Base-by-base conservation (phyloP, 768 basidiomycete species). In the Trametes coccinea region DNA sequence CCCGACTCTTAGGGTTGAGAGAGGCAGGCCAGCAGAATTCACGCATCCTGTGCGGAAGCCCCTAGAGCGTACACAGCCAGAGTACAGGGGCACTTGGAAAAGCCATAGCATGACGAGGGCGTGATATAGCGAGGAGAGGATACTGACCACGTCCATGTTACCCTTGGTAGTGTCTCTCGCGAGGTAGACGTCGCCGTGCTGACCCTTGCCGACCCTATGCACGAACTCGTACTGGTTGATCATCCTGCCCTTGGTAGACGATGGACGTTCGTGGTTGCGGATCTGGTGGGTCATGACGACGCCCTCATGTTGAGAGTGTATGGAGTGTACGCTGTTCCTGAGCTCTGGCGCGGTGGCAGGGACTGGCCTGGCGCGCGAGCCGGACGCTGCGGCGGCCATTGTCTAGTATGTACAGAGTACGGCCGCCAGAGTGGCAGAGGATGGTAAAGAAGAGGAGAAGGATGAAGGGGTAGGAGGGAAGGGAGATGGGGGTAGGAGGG, bases 161-260 rank as follows among this genome's bases (percentile, higher is more conserved):
- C 68, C 71, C 66, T 66, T 67, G 50, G 41, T 76, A 71, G 74
- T 79, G 74, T 84, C 83, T 71, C 70, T 81, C 37, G 91, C 92
- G 4, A 90, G 78, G 75, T 86, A 90, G 62, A 98, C 95, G 69
- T 89, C 86, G 50, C 95, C 95, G 70, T 97, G 95, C 71, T 93
- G 91, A 11, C 95, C 95, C 60, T 83, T 84, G 22, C 95, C 95
- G 22, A 97, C 86, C 69, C 84, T 83, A 57, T 82, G 79, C 55
- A 87, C 79, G 59, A 94, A 85, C 50, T 86, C 78, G 73, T 96
- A 98, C 74, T 95, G 91, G 78, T 98, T 98, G 66, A 97, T 74
- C 76, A 87, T 84, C 66, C 60, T 66, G 27, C 67, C 70, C 52
- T 61, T 76, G 76, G 61, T 76, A 73, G 56, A 78, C 75, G 56